Evolutionary conservation across 768 basidiomycete species (phyloP).

Genomic region (Lactarius akahatsu): DNA sequence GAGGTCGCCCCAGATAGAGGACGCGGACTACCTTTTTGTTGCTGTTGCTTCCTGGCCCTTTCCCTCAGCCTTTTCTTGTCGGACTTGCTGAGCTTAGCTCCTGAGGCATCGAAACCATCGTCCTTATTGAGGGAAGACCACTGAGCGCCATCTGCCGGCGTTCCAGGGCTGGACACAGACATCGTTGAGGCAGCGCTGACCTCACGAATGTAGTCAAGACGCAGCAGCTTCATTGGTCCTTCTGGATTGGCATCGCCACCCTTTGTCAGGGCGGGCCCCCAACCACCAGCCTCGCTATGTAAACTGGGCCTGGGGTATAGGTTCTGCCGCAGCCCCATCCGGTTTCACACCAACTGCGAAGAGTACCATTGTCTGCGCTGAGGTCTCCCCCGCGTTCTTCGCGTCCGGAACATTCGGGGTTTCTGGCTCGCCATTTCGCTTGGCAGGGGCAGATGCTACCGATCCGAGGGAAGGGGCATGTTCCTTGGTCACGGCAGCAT

Average conservation of each 20-base stretch:
- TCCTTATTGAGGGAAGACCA: background rate
- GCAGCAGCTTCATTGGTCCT: background rate
- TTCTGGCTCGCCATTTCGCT: background rate
- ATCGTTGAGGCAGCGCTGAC: constrained; percentile 10
- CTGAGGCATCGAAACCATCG: too few relatives aligned
- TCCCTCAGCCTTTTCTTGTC: background rate
- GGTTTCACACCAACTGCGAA: background rate
- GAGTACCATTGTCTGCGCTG: background rate
- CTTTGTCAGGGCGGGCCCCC: background rate
- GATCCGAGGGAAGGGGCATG: background rate
- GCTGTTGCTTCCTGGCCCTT: background rate
- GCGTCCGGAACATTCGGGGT: background rate
- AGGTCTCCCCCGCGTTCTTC: background rate
- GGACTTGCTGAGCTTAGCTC: background rate
- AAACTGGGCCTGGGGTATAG: background rate
- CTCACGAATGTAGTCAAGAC: constrained; percentile 9
- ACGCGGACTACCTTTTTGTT: constrained; percentile 9
- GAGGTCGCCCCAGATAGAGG: background rate
- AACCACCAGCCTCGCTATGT: background rate
- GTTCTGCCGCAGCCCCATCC: background rate
- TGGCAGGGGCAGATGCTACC: background rate
- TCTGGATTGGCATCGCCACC: background rate
- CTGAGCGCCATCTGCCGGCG: background rate
- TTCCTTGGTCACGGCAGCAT: background rate
- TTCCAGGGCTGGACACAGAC: background rate